Base-by-base conservation (phyloP, 148 eudicot genomes). In the Pharnaceum exiguum region DNA sequence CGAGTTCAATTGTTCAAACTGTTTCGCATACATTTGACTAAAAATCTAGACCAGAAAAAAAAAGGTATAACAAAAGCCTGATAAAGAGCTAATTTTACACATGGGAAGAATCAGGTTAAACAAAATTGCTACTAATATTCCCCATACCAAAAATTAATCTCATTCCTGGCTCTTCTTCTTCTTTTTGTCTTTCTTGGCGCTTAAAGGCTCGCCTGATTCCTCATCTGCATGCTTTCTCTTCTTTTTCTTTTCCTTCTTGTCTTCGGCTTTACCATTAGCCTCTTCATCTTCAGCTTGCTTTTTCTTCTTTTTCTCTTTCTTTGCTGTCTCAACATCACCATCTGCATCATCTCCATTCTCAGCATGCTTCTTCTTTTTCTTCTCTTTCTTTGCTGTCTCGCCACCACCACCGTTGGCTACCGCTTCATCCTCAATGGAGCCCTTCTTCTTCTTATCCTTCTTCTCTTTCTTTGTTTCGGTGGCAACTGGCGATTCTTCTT, bases 161-260 rank as follows among this genome's bases (percentile, higher is more conserved):
- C 75, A 86, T 6, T 76, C 95, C 5, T 70, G 81, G 11, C 62
- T 71, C 57, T 88, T 88, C 63, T 71, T 76, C 62, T 76, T 76
- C 72, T 89, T 86, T 58, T 90, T 82, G 33, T 89, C 77, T 61
- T 85, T 75, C 68, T 86, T 81, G 59, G 72, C 83, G 40, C 68
- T 72, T 2, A 72, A 66, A 1, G 82, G 74, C 61, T 82, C 87
- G 13, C 65, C 84, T 9, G 67, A 89, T 17, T 76, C 89, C 16
- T 42, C 80, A 18, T 87, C 95, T 3, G 84, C 78, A 26, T 77
- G 95, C 55, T 84, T 86, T 71, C 95, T 73, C 71, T 82, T 90
- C 87, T 82, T 88, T 63, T 83, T 83, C 70, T 77, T 80, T 44
- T 76, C 70, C 75, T 78, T 81, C 47, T n/a, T n/a, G n/a, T 81